phyloP scores from a whole-genome alignment of 2,329 filamentous ascomycete species.

The Gaeumannomyces tritici region DNA sequence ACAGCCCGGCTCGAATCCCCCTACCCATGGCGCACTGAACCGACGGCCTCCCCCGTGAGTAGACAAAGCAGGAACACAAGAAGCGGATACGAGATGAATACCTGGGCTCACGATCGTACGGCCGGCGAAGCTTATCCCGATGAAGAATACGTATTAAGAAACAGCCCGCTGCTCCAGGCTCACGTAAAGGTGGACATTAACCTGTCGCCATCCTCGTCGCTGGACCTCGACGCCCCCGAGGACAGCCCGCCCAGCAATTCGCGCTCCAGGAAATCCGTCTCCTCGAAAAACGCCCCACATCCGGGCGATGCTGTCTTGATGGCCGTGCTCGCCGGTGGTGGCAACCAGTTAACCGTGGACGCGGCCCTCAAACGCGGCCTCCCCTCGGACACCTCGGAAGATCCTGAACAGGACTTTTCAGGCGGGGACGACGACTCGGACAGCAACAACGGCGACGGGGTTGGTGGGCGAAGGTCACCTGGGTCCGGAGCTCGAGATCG shows the following conservation, averaged over 20 bases:
- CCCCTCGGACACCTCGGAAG: constrained; percentile 16
- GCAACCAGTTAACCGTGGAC: constrained; percentile 54
- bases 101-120: constrained; percentile 16
- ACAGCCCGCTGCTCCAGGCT: constrained; percentile 25
- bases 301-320: constrained; percentile 62
- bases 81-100: constrained; percentile 28
- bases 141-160: constrained; percentile 30
- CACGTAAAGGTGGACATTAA: background rate
- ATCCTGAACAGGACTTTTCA: background rate
- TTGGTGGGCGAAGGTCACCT: background rate
- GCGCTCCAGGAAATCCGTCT: background rate
- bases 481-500: constrained; percentile 9
- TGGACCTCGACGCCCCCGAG: background rate
- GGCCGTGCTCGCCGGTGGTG: constrained; percentile 50
- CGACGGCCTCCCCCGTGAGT: constrained; percentile 3
- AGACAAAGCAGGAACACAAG: constrained; percentile 11
- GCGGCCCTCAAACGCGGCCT: constrained; percentile 45
- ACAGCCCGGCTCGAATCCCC: background rate
- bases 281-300: constrained; percentile 33
- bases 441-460: background rate
- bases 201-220: constrained; percentile 1
- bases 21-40: constrained; percentile 21
- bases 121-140: constrained; percentile 29
- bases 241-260: background rate
- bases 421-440: constrained; percentile 4